These are phyloP conservation scores for Mrakia frigida DNA, from an alignment of 768 basidiomycete genomes.

Conservation along the genomic window DNA sequence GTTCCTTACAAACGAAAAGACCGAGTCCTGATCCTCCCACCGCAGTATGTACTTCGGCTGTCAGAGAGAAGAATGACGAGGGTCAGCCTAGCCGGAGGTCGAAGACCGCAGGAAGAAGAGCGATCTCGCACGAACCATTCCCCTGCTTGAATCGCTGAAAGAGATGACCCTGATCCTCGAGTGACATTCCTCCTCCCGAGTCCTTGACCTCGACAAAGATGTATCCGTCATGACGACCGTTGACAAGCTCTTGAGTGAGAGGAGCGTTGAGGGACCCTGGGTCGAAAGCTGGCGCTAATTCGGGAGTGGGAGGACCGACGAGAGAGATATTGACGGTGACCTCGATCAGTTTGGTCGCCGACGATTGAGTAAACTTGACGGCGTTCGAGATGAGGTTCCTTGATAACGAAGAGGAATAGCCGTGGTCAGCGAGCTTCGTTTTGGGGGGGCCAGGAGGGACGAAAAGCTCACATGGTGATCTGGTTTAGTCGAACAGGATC, in stretches of 20 bases:
- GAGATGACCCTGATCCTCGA: slow-evolving; percentile 15
- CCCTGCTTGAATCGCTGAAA: slow-evolving; percentile 19
- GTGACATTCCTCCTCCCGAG: slow-evolving; percentile 2
- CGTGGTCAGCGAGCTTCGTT: too few relatives aligned
- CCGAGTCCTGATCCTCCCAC: slow-evolving; percentile 8
- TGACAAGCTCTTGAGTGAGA: slow-evolving; percentile 6
- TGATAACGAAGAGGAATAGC: too few relatives aligned
- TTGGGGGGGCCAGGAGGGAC: neutral
- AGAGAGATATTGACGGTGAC: slow-evolving; percentile 16
- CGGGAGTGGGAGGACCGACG: neutral
- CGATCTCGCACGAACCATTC: neutral
- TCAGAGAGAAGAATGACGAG: neutral
- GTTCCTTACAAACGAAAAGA: slow-evolving; percentile 5
- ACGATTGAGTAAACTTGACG: neutral
- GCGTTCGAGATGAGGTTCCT: slow-evolving; percentile 11
- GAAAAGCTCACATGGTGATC: neutral
- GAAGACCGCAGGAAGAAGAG: too few relatives aligned
- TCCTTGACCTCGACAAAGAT: slow-evolving; percentile 10
- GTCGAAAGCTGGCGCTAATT: neutral
- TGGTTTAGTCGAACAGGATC: slow-evolving; percentile 12
- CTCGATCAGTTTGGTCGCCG: neutral
- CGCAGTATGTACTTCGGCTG: slow-evolving; percentile 13
- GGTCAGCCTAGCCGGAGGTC: neutral
- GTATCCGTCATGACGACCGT: slow-evolving; percentile 7
- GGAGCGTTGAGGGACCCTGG: neutral